These are phyloP conservation scores for Leccinum incarnatum DNA, from an alignment of 768 basidiomycete genomes.

Conservation along the genomic window DNA sequence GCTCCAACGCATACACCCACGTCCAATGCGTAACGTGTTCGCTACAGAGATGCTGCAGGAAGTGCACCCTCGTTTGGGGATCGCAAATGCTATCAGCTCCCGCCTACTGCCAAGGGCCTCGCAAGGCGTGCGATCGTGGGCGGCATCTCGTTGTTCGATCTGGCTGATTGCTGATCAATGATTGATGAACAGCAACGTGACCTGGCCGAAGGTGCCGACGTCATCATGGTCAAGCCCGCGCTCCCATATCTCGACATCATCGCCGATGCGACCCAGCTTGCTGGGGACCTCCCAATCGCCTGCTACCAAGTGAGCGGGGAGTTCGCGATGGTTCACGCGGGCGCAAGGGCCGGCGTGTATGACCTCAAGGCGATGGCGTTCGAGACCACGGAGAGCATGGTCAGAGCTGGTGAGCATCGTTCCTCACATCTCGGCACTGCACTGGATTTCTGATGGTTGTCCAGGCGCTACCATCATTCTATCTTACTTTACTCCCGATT, in stretches of 20 bases:
- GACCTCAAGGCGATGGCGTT: conserved; percentile 91
- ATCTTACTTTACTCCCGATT: conserved; percentile 95
- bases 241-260: conserved; percentile 97
- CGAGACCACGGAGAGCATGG: conserved; percentile 87
- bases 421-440: background rate
- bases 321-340: conserved; percentile 95
- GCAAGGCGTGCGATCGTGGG: conserved; percentile 91
- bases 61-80: conserved; percentile 93
- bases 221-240: conserved; percentile 98
- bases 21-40: background rate
- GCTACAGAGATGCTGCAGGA: conserved; percentile 88
- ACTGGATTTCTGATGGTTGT: conserved; percentile 8
- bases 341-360: conserved; percentile 92
- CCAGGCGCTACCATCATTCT: conserved; percentile 86
- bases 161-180: conserved; percentile 1
- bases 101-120: conserved; percentile 82
- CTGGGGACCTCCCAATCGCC: conserved; percentile 87
- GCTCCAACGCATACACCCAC: background rate
- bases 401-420: conserved; percentile 73
- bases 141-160: conserved; percentile 8
- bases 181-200: conserved; percentile 69
- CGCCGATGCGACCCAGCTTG: conserved; percentile 77
- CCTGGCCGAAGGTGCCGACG: conserved; percentile 87
- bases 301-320: conserved; percentile 98
- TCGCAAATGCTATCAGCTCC: conserved; percentile 97